A percentile compares a stretch with the other conserved stretches of the same genome.
These are phyloP conservation scores for Bipolaris gigantea DNA, from an alignment of 2,329 filamentous ascomycete genomes.

Conservation along the genomic window DNA sequence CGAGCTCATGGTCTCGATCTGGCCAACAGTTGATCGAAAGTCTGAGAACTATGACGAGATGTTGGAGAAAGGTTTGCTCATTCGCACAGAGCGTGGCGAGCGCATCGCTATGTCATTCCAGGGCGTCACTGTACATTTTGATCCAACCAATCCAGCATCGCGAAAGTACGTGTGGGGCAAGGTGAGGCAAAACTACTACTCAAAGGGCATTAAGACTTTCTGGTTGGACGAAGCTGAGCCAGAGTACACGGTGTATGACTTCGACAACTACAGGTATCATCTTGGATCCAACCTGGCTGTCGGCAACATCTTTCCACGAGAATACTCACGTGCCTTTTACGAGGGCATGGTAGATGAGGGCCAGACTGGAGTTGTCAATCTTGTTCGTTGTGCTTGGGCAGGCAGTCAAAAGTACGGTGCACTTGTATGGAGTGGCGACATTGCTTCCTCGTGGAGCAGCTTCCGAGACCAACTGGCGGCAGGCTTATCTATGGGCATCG, in stretches of 20 bases:
- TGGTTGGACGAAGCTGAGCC: conserved; percentile 73
- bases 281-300: conserved; percentile 57
- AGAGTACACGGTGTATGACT: conserved; percentile 66
- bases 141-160: conserved; percentile 64
- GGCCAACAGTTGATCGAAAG: conserved; percentile 65
- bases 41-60: conserved; percentile 65
- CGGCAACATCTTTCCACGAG: conserved; percentile 63
- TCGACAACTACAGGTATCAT: conserved; percentile 67
- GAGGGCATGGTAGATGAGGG: conserved; percentile 59
- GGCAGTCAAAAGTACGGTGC: conserved; percentile 66
- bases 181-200: conserved; percentile 62
- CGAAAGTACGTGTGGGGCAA: conserved; percentile 63
- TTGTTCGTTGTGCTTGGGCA: conserved; percentile 61
- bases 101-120: conserved; percentile 62
- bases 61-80: conserved; percentile 62
- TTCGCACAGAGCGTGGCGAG: conserved; percentile 63
- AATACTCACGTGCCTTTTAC: conserved; percentile 63
- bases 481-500: conserved; percentile 66
- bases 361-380: conserved; percentile 61
- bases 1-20: conserved; percentile 70
- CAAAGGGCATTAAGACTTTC: conserved; percentile 64
- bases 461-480: conserved; percentile 64
- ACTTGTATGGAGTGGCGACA: conserved; percentile 68
- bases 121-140: conserved; percentile 63
- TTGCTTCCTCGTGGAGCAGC: conserved; percentile 64